Conservation (phyloP, 129 eudicot genomes). For the Flaveria bidentis region DNA sequence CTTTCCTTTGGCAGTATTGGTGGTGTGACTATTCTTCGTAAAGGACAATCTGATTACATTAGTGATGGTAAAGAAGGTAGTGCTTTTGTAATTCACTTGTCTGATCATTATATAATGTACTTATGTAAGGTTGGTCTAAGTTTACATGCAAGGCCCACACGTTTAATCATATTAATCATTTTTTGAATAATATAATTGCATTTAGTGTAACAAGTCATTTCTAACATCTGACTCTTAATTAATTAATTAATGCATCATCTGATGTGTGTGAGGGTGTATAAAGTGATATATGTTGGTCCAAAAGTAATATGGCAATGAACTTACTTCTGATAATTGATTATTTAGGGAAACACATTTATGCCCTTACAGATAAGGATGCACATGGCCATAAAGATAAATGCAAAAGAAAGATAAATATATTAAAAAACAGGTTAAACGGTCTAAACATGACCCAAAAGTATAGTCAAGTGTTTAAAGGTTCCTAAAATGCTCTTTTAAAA, state of each 20-base stretch:
- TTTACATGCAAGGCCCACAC: neutral
- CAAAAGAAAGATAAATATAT: no score
- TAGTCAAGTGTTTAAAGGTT: neutral
- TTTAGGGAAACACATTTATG: neutral
- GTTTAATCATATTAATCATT: neutral
- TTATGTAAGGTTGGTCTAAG: constrained; percentile 2
- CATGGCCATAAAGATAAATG: no score
- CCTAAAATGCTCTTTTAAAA: neutral
- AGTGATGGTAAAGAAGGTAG: constrained; percentile 84
- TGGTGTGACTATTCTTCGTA: constrained; percentile 81
- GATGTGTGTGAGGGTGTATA: neutral
- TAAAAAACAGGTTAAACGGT: neutral
- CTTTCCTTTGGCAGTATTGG: constrained; percentile 64
- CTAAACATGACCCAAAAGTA: neutral
- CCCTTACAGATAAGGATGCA: no score
- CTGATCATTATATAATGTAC: constrained; percentile 5
- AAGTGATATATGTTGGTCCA: neutral
- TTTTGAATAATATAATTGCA: neutral
- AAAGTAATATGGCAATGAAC: neutral
- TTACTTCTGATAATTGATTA: neutral
- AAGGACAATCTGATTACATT: constrained; percentile 81
- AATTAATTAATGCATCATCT: neutral
- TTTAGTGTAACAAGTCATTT: neutral
- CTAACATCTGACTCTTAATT: neutral
- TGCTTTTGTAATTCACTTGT: neutral